Evolutionary conservation across 2,329 filamentous ascomycete genomes (phyloP), one percentile per base, ranked within the genome.

Genomic region (Raffaelea ambrosiae): DNA sequence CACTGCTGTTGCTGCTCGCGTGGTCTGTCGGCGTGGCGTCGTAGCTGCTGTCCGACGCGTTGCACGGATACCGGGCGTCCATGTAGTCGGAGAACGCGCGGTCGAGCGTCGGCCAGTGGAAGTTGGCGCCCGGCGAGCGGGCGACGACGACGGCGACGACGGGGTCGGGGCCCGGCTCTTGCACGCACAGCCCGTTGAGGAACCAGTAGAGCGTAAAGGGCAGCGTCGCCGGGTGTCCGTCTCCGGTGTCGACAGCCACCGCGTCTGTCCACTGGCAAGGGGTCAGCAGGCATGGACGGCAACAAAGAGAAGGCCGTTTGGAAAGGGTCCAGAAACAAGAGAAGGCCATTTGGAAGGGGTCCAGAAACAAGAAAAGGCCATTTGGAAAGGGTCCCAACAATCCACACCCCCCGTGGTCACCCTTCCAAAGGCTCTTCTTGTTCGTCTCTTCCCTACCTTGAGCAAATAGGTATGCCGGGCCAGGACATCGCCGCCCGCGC

Each of bases 251-350:
- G 35, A 42, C 38, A 5, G 21, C 9, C 14, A 44, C 18, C n/a
- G 22, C 21, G 31, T 50, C 44, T 14, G 48, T 44, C 44, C 48
- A 47, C 48, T 50, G 16, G 43, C 40, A 47, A 26, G 31, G 46
- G 5, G 40, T 40, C 39, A 47, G 40, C 10, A 40, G 46, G 29
- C 46, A n/a, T n/a, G n/a, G n/a, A n/a, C n/a, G n/a, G n/a, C n/a
- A n/a, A n/a, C n/a, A n/a, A n/a, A n/a, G n/a, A n/a, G n/a, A n/a
- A n/a, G n/a, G n/a, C n/a, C n/a, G n/a, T n/a, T n/a, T n/a, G n/a
- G n/a, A n/a, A n/a, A n/a, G n/a, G n/a, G n/a, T n/a, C n/a, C n/a
- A n/a, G n/a, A n/a, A n/a, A n/a, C n/a, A n/a, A n/a, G n/a, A n/a
- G n/a, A n/a, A n/a, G n/a, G n/a, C n/a, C n/a, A n/a, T n/a, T n/a